These are phyloP conservation scores for Rhizophagus sp. DNA, from an alignment of 192 early-diverging fungal species.

Conservation along the genomic window DNA sequence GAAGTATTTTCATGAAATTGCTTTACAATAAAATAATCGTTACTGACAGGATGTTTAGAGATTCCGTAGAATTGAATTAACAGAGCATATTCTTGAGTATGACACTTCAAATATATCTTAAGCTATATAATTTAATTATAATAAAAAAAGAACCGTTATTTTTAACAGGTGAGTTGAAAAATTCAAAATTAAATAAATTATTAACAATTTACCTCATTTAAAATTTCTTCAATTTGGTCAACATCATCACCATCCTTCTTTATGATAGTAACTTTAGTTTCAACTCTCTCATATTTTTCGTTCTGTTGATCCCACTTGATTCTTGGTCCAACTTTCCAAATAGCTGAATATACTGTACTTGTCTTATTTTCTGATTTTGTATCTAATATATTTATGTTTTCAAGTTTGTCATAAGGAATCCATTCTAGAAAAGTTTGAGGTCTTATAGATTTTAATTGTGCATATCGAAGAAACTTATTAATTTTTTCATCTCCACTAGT, in stretches of 20 bases:
- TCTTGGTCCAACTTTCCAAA: not conserved
- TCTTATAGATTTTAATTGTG: not conserved
- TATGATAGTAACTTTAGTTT: not conserved
- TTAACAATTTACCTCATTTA: not conserved
- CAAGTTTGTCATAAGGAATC: not conserved
- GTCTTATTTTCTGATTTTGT: not conserved
- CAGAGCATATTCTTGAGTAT: not conserved
- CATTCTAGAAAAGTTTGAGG: slow-evolving; percentile 1
- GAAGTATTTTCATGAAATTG: not conserved
- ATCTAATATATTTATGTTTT: not conserved
- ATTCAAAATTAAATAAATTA: no score
- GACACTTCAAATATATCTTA: not conserved
- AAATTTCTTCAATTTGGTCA: not conserved
- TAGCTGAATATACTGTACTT: not conserved
- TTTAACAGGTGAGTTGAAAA: no score
- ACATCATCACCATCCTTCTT: no score
- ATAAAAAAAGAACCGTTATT: no score
- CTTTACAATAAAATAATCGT: not conserved
- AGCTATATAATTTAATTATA: no score
- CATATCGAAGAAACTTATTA: not conserved
- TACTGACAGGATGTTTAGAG: not conserved
- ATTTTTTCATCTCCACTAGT: not conserved
- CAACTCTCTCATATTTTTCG: not conserved
- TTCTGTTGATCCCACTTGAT: not conserved
- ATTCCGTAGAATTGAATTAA: not conserved